Evolutionary conservation across 306 rosid species (phyloP), one percentile per base, ranked within the genome.

Genomic region (Mimosa bimucronata): DNA sequence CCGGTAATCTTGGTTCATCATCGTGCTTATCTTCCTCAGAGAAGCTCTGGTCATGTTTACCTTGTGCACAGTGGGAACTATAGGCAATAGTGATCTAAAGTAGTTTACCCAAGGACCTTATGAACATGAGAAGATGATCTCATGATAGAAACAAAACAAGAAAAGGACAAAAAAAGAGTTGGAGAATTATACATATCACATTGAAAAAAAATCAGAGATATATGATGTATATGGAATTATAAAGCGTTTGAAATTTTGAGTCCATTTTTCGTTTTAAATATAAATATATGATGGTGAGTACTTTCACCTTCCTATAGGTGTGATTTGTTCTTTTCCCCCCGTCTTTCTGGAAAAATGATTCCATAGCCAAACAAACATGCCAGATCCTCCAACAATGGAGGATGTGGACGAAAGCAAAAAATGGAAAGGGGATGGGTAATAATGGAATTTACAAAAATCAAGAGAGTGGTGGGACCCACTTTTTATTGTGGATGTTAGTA

Each of bases 1-100:
- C 85, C 46, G 67, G 74, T n/a, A n/a, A n/a, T 66, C 50, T 71
- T 13, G 75, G 41, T 57, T n/a, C 76, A 80, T 53, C 79, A 74
- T 84, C 87, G 80, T 76, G 88, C 87, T 11, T 76, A 46, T 29
- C 61, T 28, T 46, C 45, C 77, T 73, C 77, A n/a, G 46, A 9
- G 30, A 30, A 73, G 19, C 12, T 41, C 29, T 8, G 65, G 65
- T 30, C 46, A 30, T 2, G 5, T 31, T 19, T 50, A 73, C 65
- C 46, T 85, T 66, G 79, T 87, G 29, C 88, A 91, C 90, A 81
- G 79, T 83, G 91, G 91, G 19, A 88, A 87, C 71, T 83, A 89
- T 77, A 87, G 92, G 91, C 92, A 88, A 87, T 84, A 85, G 46
- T 75, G 66, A 26, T 42, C n/a, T n/a, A 21, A 40, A 37, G 50